Base-by-base conservation (phyloP, 1,284 basidiomycete genomes). In the Testicularia cyperi region DNA sequence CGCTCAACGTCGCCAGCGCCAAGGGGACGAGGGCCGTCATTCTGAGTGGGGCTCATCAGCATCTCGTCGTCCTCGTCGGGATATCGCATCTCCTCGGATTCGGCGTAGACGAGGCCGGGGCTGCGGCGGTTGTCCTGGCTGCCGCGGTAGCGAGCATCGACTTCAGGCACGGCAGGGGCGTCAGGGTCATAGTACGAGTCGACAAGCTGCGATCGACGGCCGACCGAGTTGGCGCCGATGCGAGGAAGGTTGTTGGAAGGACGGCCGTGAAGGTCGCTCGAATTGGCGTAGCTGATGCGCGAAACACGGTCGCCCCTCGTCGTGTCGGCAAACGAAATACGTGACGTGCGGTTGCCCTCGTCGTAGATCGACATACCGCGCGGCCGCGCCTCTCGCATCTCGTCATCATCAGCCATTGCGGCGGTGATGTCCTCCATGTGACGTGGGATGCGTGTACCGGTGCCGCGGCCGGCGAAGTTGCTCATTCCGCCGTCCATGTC, bases 41-140 rank as follows among this genome's bases (percentile, higher is more conserved):
- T 53, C 34, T 69, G 66, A 6, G 64, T 67, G n/a, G 68, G 68
- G 47, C 61, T 65, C 68, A 70, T 70, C 37, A 57, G 45, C 21
- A 60, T 38, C 38, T 65, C 60, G 26, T 68, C 65, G 15, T 54
- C 51, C 6, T 60, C 58, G 23, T 70, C 55, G n/a, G 43, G 44
- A 23, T 44, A 14, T 8, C 32, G 45, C 30, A 47, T 33, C 28
- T 56, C 48, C 23, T 49, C 45, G 22, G 28, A 45, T 6, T 53
- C 57, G 22, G 53, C 57, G 44, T 64, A 64, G 33, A 64, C 32
- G 35, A 54, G 55, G 15, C 55, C 61, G 23, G 58, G 51, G 21
- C 40, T 39, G 12, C 46, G 54, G 33, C 43, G 42, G n/a, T 36
- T 20, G 33, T 61, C 57, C 44, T 61, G 48, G 38, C 55, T 58